These are phyloP conservation scores for Backusella parvicylindrica DNA, from an alignment of 192 early-diverging fungal species.

Conservation along the genomic window DNA sequence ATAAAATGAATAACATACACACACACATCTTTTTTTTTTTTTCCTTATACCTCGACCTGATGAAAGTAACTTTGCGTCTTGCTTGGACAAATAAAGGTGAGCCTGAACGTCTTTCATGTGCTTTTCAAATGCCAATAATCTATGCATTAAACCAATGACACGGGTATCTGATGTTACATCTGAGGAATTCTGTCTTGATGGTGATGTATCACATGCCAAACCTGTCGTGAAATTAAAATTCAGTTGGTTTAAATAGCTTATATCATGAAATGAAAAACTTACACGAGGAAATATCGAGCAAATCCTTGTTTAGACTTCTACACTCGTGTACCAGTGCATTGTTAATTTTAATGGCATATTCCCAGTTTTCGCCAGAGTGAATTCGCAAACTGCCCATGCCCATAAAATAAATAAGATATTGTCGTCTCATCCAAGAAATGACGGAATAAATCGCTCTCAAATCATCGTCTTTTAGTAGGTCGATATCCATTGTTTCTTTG, in stretches of 20 bases:
- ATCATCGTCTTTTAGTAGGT: neutral
- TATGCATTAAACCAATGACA: conserved; percentile 31
- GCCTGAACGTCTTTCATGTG: conserved; percentile 47
- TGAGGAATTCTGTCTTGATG: neutral
- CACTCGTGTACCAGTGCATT: neutral
- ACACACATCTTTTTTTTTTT: neutral
- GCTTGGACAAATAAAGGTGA: conserved; percentile 49
- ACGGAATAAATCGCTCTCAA: conserved; percentile 34
- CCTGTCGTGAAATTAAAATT: neutral
- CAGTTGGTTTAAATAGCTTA: neutral
- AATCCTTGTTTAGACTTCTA: conserved; percentile 31
- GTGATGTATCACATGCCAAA: neutral
- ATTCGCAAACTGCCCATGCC: conserved; percentile 23
- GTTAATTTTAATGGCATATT: conserved; percentile 12
- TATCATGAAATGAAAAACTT: neutral
- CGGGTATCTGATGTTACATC: conserved; percentile 1
- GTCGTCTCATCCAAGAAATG: conserved; percentile 44
- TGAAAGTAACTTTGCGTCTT: conserved; percentile 39
- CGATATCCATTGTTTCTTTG: neutral
- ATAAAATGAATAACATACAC: neutral
- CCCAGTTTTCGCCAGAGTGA: conserved; percentile 1
- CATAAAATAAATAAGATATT: conserved; percentile 48
- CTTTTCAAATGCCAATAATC: conserved; percentile 44
- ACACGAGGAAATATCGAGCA: conserved; percentile 28
- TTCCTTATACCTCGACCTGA: conserved; percentile 12